Evolutionary conservation across 2,329 filamentous ascomycete genomes (phyloP).

Genomic region (Beauveria brongniartii): DNA sequence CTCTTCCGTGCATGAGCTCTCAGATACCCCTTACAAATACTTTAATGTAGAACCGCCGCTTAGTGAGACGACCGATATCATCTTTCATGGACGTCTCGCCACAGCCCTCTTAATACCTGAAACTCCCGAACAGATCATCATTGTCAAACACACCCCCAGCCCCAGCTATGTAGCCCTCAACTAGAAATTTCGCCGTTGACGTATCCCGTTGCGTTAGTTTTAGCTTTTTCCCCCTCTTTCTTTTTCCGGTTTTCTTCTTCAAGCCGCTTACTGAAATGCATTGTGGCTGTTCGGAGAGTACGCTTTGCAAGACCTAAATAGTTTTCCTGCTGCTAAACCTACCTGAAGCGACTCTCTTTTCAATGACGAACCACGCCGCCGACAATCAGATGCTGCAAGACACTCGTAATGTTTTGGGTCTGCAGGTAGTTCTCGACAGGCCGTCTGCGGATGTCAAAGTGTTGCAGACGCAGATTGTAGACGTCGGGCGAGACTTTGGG

Average conservation of each 20-base stretch:
- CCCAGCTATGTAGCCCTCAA: background rate
- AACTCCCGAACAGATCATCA: background rate
- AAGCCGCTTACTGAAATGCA: background rate
- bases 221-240: too few species aligned
- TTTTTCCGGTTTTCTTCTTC: too few species aligned
- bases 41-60: background rate
- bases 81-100: background rate
- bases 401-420: background rate
- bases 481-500: background rate
- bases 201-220: background rate
- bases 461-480: background rate
- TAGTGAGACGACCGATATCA: constrained; percentile 1
- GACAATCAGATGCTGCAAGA: background rate
- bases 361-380: background rate
- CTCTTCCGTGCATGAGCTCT: background rate
- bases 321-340: background rate
- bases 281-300: background rate
- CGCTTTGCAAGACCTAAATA: background rate
- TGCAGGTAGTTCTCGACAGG: background rate
- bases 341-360: background rate
- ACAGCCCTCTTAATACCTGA: background rate
- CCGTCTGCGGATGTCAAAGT: background rate
- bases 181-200: background rate
- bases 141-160: background rate
- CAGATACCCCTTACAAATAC: background rate